Evolutionary conservation across 192 early-diverging fungal species (phyloP), one percentile per base, ranked within the genome.

Genomic region (Backusella psychrophila): DNA sequence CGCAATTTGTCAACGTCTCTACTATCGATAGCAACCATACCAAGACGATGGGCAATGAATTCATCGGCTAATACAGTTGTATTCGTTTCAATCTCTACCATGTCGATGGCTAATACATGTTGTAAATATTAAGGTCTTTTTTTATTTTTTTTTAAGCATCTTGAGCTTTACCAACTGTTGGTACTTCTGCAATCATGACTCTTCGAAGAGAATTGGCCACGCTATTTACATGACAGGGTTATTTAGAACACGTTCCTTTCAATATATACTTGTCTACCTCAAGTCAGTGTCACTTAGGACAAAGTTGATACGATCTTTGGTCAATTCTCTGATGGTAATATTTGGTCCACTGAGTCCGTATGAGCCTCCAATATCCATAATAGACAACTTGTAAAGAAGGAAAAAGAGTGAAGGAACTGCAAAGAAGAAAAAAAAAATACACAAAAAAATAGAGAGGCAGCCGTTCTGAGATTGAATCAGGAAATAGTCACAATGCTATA

Each of bases 131-230:
- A 33, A 33, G 31, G 19, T 36, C 0, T 14, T n/a, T 21, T 46
- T 41, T 39, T 41, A 59, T 46, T 23, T 41, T 39, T 41, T 68
- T 46, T 23, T 33, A 33, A 33, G n/a, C 1, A 41, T 29, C 9
- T 44, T 15, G 7, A 17, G 46, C 69, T 70, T 68, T 82, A 88
- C 87, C 89, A 80, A 99, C 96, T 6, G 98, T 99, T 14, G 96
- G 94, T 23, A 99, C 96, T 80, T 99, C 98, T 26, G 96, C 93
- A 76, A 99, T 96, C 96, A 99, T 98, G n/a, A 93, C 87, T 67
- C 98, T 88, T 66, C 98, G 90, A 26, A 99, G 82, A 17, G 96
- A 89, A 84, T 99, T 99, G 36, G 98, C 96, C 6, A 99, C 88
- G 78, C 93, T 89, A 44, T 7, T 36, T 52, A 29, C 38, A 44